Conservation (phyloP, 1,139 yeast genomes). For the Magnusiomyces ingens region DNA sequence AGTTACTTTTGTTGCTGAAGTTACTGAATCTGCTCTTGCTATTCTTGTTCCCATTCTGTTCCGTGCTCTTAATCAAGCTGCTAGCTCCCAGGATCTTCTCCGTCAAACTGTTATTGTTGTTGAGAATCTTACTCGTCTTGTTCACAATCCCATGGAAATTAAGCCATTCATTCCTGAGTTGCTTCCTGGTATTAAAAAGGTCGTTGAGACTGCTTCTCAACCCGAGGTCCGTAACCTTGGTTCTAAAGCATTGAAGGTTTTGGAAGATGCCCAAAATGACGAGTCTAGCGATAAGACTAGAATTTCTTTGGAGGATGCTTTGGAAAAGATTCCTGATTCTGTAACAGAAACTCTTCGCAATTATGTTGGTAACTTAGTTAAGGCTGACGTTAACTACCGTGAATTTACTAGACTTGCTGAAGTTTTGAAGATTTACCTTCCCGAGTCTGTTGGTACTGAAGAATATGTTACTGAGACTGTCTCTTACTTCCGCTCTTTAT, state of each 20-base stretch:
- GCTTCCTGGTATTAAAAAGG: constrained; percentile 85
- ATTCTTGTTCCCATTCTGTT: constrained; percentile 86
- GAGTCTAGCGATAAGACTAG: constrained; percentile 76
- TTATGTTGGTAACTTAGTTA: constrained; percentile 52
- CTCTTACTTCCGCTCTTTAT: constrained; percentile 53
- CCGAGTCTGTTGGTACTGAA: constrained; percentile 33
- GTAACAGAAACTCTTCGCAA: constrained; percentile 34
- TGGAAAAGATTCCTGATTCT: constrained; percentile 20
- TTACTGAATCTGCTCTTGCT: constrained; percentile 90
- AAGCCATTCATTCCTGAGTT: constrained; percentile 79
- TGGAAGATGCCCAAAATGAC: constrained; percentile 67
- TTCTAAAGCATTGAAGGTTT: constrained; percentile 70
- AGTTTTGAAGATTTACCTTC: constrained; percentile 36
- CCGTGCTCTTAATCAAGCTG: constrained; percentile 80
- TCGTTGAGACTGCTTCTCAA: constrained; percentile 80
- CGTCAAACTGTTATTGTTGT: constrained; percentile 96
- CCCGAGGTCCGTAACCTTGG: constrained; percentile 97
- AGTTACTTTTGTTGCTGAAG: constrained; percentile 97
- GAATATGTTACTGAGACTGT: constrained; percentile 45
- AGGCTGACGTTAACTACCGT: constrained; percentile 76
- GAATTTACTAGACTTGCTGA: constrained; percentile 76
- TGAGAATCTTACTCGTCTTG: constrained; percentile 91
- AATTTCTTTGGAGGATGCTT: constrained; percentile 51
- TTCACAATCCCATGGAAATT: constrained; percentile 88
- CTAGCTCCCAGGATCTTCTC: constrained; percentile 90